Evolutionary conservation across 1,284 basidiomycete genomes (phyloP).

Genomic region (Cronartium ribicola): DNA sequence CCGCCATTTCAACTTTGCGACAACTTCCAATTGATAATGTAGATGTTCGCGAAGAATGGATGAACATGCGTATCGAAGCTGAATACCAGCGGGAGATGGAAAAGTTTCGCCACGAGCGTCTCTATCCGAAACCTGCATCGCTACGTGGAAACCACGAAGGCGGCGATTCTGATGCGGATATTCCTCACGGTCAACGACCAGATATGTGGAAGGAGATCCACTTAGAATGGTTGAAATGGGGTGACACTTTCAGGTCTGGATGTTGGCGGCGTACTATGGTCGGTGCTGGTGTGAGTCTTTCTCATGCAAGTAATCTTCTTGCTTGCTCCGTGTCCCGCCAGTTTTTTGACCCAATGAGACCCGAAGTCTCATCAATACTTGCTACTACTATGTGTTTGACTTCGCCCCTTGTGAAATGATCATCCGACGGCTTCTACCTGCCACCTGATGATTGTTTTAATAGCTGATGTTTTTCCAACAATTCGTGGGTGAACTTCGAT

Average conservation of each 20-base stretch:
- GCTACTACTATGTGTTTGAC: constrained; percentile 19
- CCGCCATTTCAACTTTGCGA: constrained; percentile 37
- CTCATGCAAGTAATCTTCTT: not conserved
- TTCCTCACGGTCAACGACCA: constrained; percentile 43
- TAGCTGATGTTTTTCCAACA: constrained; percentile 46
- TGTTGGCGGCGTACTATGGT: constrained; percentile 41
- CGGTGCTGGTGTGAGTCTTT: constrained; percentile 47
- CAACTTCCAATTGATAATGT: constrained; percentile 36
- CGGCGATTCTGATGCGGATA: constrained; percentile 6
- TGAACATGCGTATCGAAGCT: constrained; percentile 44
- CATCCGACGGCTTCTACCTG: too few species aligned
- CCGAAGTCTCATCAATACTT: not conserved
- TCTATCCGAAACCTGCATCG: constrained; percentile 3
- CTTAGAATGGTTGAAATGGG: constrained; percentile 34
- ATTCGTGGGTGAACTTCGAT: constrained; percentile 45
- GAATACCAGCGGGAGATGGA: constrained; percentile 22
- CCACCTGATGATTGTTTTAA: not conserved
- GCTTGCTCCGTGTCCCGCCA: not conserved
- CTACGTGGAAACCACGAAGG: not conserved
- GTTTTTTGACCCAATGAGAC: not conserved
- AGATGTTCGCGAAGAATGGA: constrained; percentile 45
- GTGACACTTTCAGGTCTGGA: constrained; percentile 39
- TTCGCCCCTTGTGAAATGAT: not conserved
- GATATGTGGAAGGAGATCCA: constrained; percentile 25
- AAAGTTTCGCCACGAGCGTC: constrained; percentile 20